Percentiles rank a stretch among this genome's conserved stretches.
Conservation (phyloP, 73 alveolate genomes). For the Paramecium primaurelia region DNA sequence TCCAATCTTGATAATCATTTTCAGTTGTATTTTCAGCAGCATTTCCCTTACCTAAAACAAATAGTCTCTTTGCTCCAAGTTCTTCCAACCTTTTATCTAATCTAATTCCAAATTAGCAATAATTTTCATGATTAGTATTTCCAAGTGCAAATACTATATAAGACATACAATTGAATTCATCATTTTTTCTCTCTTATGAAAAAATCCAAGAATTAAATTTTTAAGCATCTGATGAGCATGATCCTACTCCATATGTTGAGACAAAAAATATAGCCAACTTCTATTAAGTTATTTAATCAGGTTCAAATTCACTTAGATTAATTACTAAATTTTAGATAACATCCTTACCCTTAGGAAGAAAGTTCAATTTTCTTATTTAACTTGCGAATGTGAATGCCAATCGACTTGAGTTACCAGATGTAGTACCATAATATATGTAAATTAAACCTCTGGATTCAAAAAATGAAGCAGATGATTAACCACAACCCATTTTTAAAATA, state of each 20-base stretch:
- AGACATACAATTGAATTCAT: neutral
- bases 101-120: slow-evolving; percentile 38
- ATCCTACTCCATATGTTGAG: slow-evolving; percentile 60
- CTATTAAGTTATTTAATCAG: neutral
- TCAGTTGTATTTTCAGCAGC: slow-evolving; percentile 60
- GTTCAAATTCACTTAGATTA: slow-evolving; percentile 55
- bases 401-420: slow-evolving; percentile 51
- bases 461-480: neutral
- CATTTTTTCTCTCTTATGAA: neutral
- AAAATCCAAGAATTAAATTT: slow-evolving; percentile 45
- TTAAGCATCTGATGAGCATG: slow-evolving; percentile 36
- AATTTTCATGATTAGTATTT: slow-evolving; percentile 44
- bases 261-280: slow-evolving; percentile 40
- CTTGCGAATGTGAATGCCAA: slow-evolving; percentile 39
- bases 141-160: slow-evolving; percentile 60
- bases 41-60: slow-evolving; percentile 45
- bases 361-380: neutral
- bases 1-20: slow-evolving; percentile 51
- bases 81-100: slow-evolving; percentile 35
- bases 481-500: slow-evolving; percentile 15
- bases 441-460: slow-evolving; percentile 49
- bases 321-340: neutral
- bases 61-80: slow-evolving; percentile 47
- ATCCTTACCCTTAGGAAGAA: slow-evolving; percentile 38
- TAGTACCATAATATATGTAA: neutral